Evolutionary conservation across 1,284 basidiomycete species (phyloP), one percentile per base, ranked within the genome.

Genomic region (Sporisorium iseilematis-ciliati): DNA sequence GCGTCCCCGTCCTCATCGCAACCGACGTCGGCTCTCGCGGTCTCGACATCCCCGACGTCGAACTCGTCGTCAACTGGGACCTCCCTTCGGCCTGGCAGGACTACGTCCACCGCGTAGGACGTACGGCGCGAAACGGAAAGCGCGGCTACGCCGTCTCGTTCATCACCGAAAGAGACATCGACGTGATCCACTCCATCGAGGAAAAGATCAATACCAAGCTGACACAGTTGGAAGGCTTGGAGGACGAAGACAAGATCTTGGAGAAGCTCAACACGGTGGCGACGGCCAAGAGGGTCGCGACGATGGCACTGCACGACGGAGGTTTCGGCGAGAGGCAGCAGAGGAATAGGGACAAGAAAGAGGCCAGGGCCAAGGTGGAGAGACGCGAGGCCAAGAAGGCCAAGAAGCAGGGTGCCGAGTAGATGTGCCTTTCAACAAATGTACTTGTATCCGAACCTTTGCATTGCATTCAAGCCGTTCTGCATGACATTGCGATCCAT

Each of bases 31-130:
- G 83, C 31, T 83, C 82, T 18, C 77, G 84, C 18, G 84, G 84
- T 26, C 72, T 85, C 53, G 84, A 85, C 60, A 78, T 85, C 16
- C 84, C 84, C 12, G 90, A 95, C 58, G 91, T 98, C 38, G 94
- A 95, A 2, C 92, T 99, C 48, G 88, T 99, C 31, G 89, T 99
- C 55, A 99, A 99, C 80, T 99, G 95, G 94, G 97, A 99, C 85
- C 86, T 99, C 78, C 92, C 97, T 55, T 23, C 80, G 89, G 86
- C 87, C 0, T 85, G 87, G 26, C 88, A 89, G 70, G 89, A 90
- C 78, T 90, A 90, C 73, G 86, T 90, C 11, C 89, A 90, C 81
- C 85, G 89, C 8, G 89, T 90, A 5, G 89, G 89, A 58, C 88
- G 97, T 80, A 99, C 97, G 14, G 97, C 96, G 33, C 91, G 97